Base-by-base conservation (phyloP, 2,329 filamentous ascomycete species). In the Cladophialophora bantiana region DNA sequence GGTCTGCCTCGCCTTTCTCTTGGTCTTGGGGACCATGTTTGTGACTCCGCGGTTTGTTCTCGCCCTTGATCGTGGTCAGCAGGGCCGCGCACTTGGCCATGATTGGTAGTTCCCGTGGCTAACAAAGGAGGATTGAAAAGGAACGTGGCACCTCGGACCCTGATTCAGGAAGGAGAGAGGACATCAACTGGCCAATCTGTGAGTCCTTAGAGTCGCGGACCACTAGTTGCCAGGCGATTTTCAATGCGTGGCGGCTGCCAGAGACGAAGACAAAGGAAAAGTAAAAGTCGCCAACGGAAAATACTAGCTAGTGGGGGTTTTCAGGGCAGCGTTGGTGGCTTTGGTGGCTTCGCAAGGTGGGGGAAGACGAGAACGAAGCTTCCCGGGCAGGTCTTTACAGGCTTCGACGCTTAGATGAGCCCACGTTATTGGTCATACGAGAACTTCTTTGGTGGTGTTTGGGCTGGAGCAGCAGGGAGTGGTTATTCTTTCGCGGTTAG, bases 291-390 rank as follows among this genome's bases (percentile, higher is more conserved):
- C 7, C 40, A 42, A 7, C n/a, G 40, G 40, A 26, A 26, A 2
- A 3, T 26, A 26, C 18, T 26, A 50, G 18, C 45, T 50, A 50
- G 45, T 50, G 45, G 45, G 45, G 45, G 45, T 50, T 50, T 42
- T 50, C 10, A 5, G 26, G 9, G 4, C 13, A 12, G 45, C 18
- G 18, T 4, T 4, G 45, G 45, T 50, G 45, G 45, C 45, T 26
- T 12, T 50, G 18, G 45, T n/a, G 18, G 45, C 45, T 26, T 26
- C 26, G 26, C 26, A 26, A 18, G 20, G 45, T 50, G 45, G 45
- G 45, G 45, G 45, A 50, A 26, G 18, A 26, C 26, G 15, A 50
- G 9, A 26, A 26, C 26, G 15, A 50, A 10, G 10, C 45, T 50
- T 50, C 45, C 45, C 15, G 18, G 45, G 45, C 40, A 50, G 18